Evolutionary conservation across 257 asterid species (phyloP).

Genomic region (Penstemon eatonii): DNA sequence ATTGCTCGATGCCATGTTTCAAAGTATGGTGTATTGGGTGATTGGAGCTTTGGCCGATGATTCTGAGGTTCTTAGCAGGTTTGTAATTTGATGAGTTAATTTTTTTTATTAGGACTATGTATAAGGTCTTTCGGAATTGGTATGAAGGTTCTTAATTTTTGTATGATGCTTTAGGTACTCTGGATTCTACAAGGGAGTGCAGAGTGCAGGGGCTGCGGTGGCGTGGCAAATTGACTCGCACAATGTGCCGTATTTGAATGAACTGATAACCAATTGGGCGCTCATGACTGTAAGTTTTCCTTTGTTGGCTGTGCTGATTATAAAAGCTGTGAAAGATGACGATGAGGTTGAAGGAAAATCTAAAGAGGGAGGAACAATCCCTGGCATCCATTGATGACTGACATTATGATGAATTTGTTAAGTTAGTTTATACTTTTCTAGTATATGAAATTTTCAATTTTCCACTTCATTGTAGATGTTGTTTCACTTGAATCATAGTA

Average conservation of each 20-base stretch:
- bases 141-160: background rate
- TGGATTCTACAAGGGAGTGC: slow-evolving; percentile 72
- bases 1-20: slow-evolving; percentile 90
- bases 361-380: slow-evolving; percentile 26
- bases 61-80: slow-evolving; percentile 92
- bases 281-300: slow-evolving; percentile 61
- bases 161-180: slow-evolving; percentile 35
- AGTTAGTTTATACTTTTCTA: background rate
- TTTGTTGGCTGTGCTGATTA: slow-evolving; percentile 45
- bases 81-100: background rate
- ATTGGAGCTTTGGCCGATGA: slow-evolving; percentile 91
- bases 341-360: slow-evolving; percentile 34
- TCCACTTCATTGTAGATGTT: slow-evolving; percentile 8
- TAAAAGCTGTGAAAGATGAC: slow-evolving; percentile 57
- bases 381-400: slow-evolving; percentile 39
- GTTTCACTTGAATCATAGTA: slow-evolving; percentile 1
- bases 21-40: slow-evolving; percentile 90
- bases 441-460: slow-evolving; percentile 6
- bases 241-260: slow-evolving; percentile 42
- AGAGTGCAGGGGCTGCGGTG: slow-evolving; percentile 73
- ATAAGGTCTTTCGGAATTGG: background rate
- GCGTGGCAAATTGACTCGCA: slow-evolving; percentile 72
- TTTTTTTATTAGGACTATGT: background rate
- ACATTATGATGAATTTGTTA: background rate
- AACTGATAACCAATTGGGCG: slow-evolving; percentile 54